Percentiles rank a stretch among this genome's conserved stretches.
Evolutionary conservation across 1,284 basidiomycete genomes (phyloP).

Genomic region (Trichosporon coremiiforme): DNA sequence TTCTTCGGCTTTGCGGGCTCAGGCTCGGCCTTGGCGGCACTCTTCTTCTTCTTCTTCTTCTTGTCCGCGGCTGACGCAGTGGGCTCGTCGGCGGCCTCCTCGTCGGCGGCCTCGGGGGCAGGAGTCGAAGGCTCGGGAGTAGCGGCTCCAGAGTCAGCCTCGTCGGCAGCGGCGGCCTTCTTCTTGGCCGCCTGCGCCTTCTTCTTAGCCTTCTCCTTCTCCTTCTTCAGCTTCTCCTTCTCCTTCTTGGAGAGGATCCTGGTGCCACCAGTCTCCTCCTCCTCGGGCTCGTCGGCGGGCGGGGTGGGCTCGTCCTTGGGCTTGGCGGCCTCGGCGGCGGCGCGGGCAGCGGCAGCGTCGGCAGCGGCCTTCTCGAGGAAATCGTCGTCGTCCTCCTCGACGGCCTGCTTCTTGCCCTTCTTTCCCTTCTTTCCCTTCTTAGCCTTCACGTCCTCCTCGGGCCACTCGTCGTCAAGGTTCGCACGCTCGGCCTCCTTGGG

Average conservation of each 20-base stretch:
- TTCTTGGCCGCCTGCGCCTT: conserved; percentile 88
- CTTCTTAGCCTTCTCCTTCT: conserved; percentile 94
- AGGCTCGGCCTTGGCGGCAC: conserved; percentile 70
- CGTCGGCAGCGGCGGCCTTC: conserved; percentile 60
- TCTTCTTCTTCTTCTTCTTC: conserved; percentile 91
- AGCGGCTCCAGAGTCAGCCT: conserved; percentile 27
- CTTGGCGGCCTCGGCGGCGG: conserved; percentile 59
- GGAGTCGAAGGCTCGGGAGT: conserved; percentile 35
- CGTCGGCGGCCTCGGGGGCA: conserved; percentile 41
- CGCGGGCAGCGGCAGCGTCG: conserved; percentile 52
- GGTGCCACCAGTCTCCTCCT: conserved; percentile 74
- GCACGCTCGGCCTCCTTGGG: conserved; percentile 52
- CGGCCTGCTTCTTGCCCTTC: conserved; percentile 54
- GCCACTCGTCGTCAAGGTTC: conserved; percentile 54
- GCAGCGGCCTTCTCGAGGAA: conserved; percentile 55
- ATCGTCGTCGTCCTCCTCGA: conserved; percentile 45
- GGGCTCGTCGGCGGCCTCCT: conserved; percentile 63
- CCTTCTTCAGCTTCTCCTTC: conserved; percentile 92
- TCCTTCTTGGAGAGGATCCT: conserved; percentile 84
- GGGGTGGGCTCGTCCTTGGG: conserved; percentile 72
- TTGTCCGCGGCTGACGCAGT: conserved; percentile 53
- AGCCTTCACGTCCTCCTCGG: conserved; percentile 56
- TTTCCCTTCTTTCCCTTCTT: conserved; percentile 58
- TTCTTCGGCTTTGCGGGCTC: conserved; percentile 64
- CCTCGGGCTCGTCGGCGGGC: conserved; percentile 59